These are phyloP conservation scores for Saturnispora serradocipensis DNA, from an alignment of 805 yeast genomes.

Conservation along the genomic window DNA sequence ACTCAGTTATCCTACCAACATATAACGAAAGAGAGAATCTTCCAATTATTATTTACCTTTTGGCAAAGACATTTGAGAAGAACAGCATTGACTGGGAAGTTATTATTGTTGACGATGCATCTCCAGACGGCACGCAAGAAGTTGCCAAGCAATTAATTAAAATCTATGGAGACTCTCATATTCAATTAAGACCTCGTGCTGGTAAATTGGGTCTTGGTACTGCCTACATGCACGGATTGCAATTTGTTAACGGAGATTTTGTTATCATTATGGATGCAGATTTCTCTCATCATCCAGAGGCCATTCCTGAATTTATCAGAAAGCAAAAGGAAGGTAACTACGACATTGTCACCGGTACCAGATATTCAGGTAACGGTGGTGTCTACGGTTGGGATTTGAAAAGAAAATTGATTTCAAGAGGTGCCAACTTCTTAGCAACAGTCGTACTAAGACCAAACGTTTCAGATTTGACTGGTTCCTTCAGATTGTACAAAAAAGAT, in stretches of 20 bases:
- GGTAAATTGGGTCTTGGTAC: constrained; percentile 77
- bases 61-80: constrained; percentile 55
- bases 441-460: constrained; percentile 63
- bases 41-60: constrained; percentile 61
- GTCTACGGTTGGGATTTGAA: constrained; percentile 80
- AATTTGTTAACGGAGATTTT: constrained; percentile 61
- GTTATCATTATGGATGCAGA: constrained; percentile 82
- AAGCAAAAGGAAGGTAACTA: constrained; percentile 44
- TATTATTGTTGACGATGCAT: constrained; percentile 66
- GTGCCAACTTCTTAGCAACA: constrained; percentile 72
- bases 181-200: constrained; percentile 59
- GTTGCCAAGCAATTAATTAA: constrained; percentile 52
- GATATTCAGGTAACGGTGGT: constrained; percentile 76
- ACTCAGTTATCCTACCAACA: constrained; percentile 69
- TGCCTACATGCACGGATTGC: constrained; percentile 70
- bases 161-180: constrained; percentile 50
- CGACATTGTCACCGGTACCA: constrained; percentile 47
- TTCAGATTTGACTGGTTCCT: constrained; percentile 69
- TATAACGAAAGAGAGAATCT: constrained; percentile 63
- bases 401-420: constrained; percentile 67
- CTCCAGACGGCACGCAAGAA: constrained; percentile 77
- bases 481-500: constrained; percentile 63
- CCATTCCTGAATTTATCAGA: constrained; percentile 65
- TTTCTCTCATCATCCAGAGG: constrained; percentile 73
- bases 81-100: constrained; percentile 63